Base-by-base conservation (phyloP, 2,329 filamentous ascomycete species). In the Hirsutella rhossiliensis region DNA sequence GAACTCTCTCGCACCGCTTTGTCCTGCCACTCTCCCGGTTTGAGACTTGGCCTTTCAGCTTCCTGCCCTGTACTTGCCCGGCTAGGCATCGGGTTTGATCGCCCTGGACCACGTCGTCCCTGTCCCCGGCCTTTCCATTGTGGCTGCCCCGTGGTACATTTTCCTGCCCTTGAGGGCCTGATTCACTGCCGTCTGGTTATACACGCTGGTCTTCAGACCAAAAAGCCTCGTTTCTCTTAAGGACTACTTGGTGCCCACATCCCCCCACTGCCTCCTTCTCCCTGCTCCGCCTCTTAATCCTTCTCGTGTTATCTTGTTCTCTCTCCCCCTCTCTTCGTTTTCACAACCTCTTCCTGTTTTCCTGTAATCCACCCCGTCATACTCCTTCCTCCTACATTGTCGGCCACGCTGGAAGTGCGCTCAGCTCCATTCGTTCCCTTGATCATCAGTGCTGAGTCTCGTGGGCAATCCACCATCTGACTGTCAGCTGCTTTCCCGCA, bases 391-490 rank as follows among this genome's bases (percentile, higher is more conserved):
- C n/a, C 11, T 12, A 8, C 8, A n/a, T 34, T n/a, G 23, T 31
- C 18, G 29, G 40, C 40, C 40, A 41, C 40, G 40, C 40, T 41
- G 40, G 40, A 32, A 41, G 40, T 41, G 40, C 9, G 40, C 40
- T 41, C 18, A 11, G 34, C n/a, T 37, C 18, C 34, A 37, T 37
- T 37, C 34, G 5, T 37, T 37, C 34, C 12, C 18, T 37, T 17
- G n/a, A 15, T n/a, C n/a, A 19, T 37, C 34, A 17, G 9, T 37
- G 15, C 15, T 17, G 34, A 37, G 13, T 34, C 18, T 6, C 9
- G 23, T 9, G 23, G 18, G 3, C 34, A 17, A 37, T 19, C 7
- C 5, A 32, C n/a, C 2, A 17, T 17, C 31, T 5, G 32, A 19
- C 15, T 37, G 13, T 31, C 18, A 2, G 7, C 28, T 18, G 29